Percentiles rank a stretch among this genome's conserved stretches.
Evolutionary conservation across 1,139 yeast genomes (phyloP).

Genomic region (Debaryomycetaceae sp.): DNA sequence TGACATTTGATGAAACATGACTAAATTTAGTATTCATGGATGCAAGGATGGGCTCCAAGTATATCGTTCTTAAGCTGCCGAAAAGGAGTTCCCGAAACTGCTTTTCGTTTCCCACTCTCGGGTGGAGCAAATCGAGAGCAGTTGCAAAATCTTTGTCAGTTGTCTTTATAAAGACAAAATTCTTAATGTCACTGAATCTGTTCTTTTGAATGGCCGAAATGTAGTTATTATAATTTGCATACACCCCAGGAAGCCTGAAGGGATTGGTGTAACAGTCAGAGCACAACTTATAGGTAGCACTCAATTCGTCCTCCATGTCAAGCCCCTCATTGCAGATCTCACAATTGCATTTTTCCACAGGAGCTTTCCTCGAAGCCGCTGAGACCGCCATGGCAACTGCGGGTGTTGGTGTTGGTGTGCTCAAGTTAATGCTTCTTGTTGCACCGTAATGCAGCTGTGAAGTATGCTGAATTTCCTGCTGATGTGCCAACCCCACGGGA

Average conservation of each 20-base stretch:
- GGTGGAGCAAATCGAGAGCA: slow-evolving; percentile 20
- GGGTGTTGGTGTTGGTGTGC: slow-evolving; percentile 5
- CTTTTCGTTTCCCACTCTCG: slow-evolving; percentile 26
- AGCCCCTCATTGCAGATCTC: slow-evolving; percentile 25
- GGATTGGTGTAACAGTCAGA: slow-evolving; percentile 30
- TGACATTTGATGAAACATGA: slow-evolving; percentile 32
- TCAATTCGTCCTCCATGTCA: slow-evolving; percentile 22
- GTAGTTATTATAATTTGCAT: slow-evolving; percentile 34
- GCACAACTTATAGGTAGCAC: slow-evolving; percentile 26
- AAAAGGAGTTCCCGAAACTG: slow-evolving; percentile 36
- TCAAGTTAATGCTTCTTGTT: background rate
- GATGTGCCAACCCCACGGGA: slow-evolving; percentile 4
- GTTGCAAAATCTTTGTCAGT: slow-evolving; percentile 30
- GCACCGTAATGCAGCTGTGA: slow-evolving; percentile 1
- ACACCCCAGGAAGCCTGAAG: slow-evolving; percentile 31
- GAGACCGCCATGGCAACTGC: background rate
- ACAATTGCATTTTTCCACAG: slow-evolving; percentile 13
- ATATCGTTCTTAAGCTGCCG: slow-evolving; percentile 34
- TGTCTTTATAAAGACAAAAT: slow-evolving; percentile 37
- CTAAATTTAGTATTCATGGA: slow-evolving; percentile 29
- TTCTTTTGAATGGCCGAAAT: slow-evolving; percentile 24
- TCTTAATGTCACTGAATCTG: slow-evolving; percentile 22
- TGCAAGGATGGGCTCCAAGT: slow-evolving; percentile 41
- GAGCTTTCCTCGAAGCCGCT: background rate
- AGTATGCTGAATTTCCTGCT: slow-evolving; percentile 4